These are phyloP conservation scores for Colletotrichum simmondsii DNA, from an alignment of 2,329 filamentous ascomycete genomes.

Conservation along the genomic window DNA sequence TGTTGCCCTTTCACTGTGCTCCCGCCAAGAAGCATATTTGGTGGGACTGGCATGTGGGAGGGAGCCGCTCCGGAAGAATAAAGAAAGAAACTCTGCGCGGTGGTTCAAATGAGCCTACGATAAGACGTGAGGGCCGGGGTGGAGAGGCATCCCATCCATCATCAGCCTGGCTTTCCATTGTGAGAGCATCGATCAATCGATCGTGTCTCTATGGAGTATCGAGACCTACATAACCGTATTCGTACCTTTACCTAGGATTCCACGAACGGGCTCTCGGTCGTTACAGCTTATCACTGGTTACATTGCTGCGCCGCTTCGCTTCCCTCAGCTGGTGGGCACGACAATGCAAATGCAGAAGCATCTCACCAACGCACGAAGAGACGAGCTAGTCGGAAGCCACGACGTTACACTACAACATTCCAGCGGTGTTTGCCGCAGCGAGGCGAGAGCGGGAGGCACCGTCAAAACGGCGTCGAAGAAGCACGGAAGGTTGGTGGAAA, in stretches of 20 bases:
- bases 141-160: too few relatives aligned
- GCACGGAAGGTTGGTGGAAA: slow-evolving; percentile 3
- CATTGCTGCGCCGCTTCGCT: background rate
- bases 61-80: background rate
- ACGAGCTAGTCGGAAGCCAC: background rate
- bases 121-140: background rate
- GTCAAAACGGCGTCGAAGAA: slow-evolving; percentile 6
- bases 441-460: background rate
- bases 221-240: too few relatives aligned
- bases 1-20: too few relatives aligned
- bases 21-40: background rate
- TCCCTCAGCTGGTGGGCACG: background rate
- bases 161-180: background rate
- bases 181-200: background rate
- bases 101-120: background rate
- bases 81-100: background rate
- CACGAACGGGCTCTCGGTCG: background rate
- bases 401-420: background rate
- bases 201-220: background rate
- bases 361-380: background rate
- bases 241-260: background rate
- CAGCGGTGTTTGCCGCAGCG: background rate
- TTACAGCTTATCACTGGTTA: background rate
- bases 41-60: slow-evolving; percentile 18
- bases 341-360: background rate